Base-by-base conservation (phyloP, 306 rosid genomes). In the Prunus persica region DNA sequence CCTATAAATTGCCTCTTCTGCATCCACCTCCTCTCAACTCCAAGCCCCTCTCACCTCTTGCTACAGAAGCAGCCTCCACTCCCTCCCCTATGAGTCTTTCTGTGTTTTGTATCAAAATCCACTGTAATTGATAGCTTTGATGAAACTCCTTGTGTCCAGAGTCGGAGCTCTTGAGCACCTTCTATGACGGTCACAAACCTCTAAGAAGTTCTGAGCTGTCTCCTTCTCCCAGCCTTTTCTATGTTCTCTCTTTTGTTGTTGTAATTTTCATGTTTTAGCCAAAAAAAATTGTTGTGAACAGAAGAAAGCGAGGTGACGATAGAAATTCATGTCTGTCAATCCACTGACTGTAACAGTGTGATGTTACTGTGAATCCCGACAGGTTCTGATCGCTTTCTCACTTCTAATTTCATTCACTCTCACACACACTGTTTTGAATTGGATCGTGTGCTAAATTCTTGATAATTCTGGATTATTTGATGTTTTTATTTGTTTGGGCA, bases 191-290 rank as follows among this genome's bases (percentile, higher is more conserved):
- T 87, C 96, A 84, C 80, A 75, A 70, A 79, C 97, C 97, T 94
- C 98, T 94, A 94, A 91, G 98, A 94, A 94, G 98, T 94, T 94
- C 96, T 90, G 97, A 94, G 98, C 90, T 88, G 3, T 6, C 22
- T 30, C 30, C 12, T 27, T 7, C 43, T 38, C 0, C 8, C 8
- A 38, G 2, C 9, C 9, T 2, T 1, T 7, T 38, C 8, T 2
- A 6, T 51, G 11, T 8, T 2, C 1, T 6, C 24, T 16, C 14
- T 30, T 63, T 7, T 13, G 3, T 27, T 0, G 46, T 3, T 27
- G 2, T 62, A 13, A 19, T 3, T 15, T 30, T 28, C 43, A 15
- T 62, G 43, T 15, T 62, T 62, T 62, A 0, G 45, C 8, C 16
- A 1, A 18, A 22, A 12, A 22, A 22, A 11, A 25, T 60, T 25